Conservation (phyloP, 164 flowering plant species). For the Sextonia rubra region DNA sequence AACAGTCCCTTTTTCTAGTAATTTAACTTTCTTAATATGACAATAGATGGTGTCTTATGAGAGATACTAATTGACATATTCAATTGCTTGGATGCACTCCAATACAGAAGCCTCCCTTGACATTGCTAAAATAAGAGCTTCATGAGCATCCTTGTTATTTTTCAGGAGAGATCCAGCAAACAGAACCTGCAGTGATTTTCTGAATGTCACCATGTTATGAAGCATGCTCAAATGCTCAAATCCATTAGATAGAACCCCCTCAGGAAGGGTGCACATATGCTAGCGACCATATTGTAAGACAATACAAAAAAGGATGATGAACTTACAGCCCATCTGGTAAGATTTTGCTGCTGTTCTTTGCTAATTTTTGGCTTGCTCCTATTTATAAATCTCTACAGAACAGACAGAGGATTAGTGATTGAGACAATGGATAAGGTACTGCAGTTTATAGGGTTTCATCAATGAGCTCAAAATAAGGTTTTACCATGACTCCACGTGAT, state of each 20-base stretch:
- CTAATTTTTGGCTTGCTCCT: conserved; percentile 76
- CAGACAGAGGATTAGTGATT: background rate
- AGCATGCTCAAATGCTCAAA: background rate
- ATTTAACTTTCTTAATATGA: background rate
- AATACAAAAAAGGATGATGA: conserved; percentile 6
- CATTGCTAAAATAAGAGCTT: conserved; percentile 75
- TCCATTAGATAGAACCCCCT: background rate
- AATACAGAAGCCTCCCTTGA: conserved; percentile 62
- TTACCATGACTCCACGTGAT: background rate
- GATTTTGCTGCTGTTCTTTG: conserved; percentile 92
- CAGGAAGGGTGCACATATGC: background rate
- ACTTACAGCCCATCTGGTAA: conserved; percentile 98
- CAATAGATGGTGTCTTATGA: background rate
- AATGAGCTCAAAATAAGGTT: background rate
- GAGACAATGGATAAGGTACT: background rate
- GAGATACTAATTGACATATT: conserved; percentile 35
- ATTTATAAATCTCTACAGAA: conserved; percentile 72
- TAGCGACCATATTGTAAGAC: background rate
- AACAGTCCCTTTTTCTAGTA: background rate
- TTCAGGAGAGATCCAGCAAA: conserved; percentile 75
- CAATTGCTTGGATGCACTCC: conserved; percentile 84
- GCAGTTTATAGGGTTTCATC: background rate
- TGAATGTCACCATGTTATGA: background rate
- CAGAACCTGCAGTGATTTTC: conserved; percentile 53
- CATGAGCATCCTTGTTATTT: conserved; percentile 57